Evolutionary conservation across 345 rosid genomes (phyloP), one percentile per base, ranked within the genome.

Genomic region (Cochlearia excelsa): DNA sequence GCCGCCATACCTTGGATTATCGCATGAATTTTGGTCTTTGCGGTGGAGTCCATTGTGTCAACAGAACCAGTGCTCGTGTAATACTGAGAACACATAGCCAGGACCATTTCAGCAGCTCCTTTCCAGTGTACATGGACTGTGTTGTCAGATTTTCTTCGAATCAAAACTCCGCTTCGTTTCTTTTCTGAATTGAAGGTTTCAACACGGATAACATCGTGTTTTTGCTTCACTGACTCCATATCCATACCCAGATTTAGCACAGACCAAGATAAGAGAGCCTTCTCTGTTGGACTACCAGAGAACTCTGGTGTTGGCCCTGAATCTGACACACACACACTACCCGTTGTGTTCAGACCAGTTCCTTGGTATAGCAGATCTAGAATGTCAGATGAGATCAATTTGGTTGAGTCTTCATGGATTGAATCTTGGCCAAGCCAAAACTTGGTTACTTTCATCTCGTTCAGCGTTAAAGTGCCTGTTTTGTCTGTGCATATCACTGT

Each of bases 211-310:
- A 80, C 69, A 28, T 67, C 33, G 37, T 71, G 61, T 31, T 42
- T 57, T 54, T 68, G 72, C 71, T 77, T 79, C 66, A 77, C 23
- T 11, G 68, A 64, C 46, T 77, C 82, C 80, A 78, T 81, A 55
- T 74, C 78, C 86, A 79, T 69, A 9, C 67, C 64, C 70, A 82
- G 46, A 7, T 75, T 75, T 29, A 58, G 40, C 34, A 75, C 79
- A 27, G 78, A 80, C 94, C 90, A 86, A 30, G 85, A 81, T 37
- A 86, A 81, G 52, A 86, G 71, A 2, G 90, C 90, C 71, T 83
- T 83, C 57, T 86, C 90, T 2, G 94, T 83, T 33, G 90, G 94
- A 61, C 85, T 80, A 28, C 94, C 90, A 0, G 82, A 78, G 66
- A 85, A 68, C 63, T 81, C 88, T 1, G 69, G 70, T 23, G 53